Percentiles rank a stretch among this genome's conserved stretches.
Conservation (phyloP, 139 green algal species). For the Penium margaritaceum region DNA sequence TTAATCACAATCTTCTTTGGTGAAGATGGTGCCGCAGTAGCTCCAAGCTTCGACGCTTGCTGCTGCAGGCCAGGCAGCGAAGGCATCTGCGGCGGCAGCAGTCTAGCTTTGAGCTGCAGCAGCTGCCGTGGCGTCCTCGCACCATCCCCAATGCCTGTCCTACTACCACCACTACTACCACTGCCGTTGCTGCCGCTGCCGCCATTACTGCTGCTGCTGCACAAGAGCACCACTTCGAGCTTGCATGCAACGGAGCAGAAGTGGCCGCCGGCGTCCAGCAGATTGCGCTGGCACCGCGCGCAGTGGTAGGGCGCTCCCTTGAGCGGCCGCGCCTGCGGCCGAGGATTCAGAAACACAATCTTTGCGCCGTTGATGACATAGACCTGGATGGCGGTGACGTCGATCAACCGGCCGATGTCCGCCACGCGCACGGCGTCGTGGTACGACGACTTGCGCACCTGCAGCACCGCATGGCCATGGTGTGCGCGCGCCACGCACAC, state of each 20-base stretch:
- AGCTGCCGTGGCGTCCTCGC: no score
- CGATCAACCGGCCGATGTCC: constrained; percentile 53
- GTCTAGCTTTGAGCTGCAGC: no score
- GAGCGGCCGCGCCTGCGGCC: constrained; percentile 54
- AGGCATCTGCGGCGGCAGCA: no score
- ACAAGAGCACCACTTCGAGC: no score
- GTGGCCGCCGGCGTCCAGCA: constrained; percentile 13
- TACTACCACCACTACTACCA: no score
- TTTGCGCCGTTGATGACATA: constrained; percentile 78
- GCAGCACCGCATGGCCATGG: background rate
- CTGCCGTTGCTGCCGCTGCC: no score
- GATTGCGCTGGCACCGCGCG: constrained; percentile 19
- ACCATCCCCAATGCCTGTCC: no score
- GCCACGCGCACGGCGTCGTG: constrained; percentile 71
- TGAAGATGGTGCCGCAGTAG: no score
- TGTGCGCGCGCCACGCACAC: constrained; percentile 14
- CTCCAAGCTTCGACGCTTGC: no score
- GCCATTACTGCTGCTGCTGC: no score
- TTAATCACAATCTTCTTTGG: no score
- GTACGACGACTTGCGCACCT: constrained; percentile 54
- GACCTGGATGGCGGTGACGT: constrained; percentile 65
- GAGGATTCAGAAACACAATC: constrained; percentile 69
- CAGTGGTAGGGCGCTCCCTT: constrained; percentile 19
- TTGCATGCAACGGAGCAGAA: constrained; percentile 40
- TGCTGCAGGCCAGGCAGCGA: no score